Conservation (phyloP, 257 asterid genomes). For the Rauvolfia tetraphylla region DNA sequence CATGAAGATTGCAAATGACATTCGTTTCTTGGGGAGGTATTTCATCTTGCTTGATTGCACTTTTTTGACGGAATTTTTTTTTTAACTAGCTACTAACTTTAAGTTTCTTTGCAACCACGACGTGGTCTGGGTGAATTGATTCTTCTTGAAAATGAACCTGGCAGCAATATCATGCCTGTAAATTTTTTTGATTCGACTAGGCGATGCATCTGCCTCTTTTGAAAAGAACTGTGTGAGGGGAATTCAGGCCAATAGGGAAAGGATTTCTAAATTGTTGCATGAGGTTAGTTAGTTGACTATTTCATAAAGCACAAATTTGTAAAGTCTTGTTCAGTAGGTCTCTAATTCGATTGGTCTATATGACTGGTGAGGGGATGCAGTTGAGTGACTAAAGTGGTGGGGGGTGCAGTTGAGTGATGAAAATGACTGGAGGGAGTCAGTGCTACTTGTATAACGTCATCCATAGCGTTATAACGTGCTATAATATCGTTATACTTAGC, state of each 20-base stretch:
- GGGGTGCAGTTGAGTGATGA: no score
- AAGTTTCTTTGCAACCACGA: conserved; percentile 68
- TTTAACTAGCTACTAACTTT: conserved; percentile 22
- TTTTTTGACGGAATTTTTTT: conserved; percentile 4
- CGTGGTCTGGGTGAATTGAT: conserved; percentile 97
- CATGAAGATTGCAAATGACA: conserved; percentile 94
- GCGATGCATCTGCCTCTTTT: conserved; percentile 91
- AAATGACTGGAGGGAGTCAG: no score
- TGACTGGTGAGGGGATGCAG: no score
- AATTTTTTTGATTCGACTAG: conserved; percentile 69
- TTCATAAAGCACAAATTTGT: conserved; percentile 9
- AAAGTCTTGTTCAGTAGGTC: conserved; percentile 7
- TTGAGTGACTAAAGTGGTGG: no score
- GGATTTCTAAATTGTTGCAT: conserved; percentile 73
- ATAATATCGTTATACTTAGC: no score
- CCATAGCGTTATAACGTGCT: no score
- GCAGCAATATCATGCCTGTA: conserved; percentile 99
- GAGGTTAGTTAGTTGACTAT: conserved; percentile 53
- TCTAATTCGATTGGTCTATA: conserved; percentile 17
- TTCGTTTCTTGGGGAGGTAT: conserved; percentile 96
- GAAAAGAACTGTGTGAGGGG: conserved; percentile 96
- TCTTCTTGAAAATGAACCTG: conserved; percentile 99
- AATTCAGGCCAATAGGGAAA: conserved; percentile 83
- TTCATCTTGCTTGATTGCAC: conserved; percentile 17
- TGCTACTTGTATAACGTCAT: no score